These are phyloP conservation scores for Achaetomiella virescens DNA, from an alignment of 495 filamentous ascomycete species.

Conservation along the genomic window DNA sequence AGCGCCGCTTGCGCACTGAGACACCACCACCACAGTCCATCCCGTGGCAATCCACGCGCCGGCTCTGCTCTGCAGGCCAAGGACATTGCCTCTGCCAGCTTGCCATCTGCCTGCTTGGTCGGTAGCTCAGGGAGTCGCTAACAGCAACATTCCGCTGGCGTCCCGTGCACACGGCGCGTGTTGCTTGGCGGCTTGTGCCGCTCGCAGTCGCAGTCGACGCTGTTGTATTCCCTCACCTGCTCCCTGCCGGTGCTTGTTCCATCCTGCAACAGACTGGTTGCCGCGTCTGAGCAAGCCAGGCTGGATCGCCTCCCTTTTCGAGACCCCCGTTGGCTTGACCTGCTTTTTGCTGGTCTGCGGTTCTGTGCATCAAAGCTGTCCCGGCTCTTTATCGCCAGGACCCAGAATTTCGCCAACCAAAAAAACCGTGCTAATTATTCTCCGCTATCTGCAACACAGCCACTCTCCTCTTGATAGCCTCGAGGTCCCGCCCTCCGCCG, in stretches of 20 bases:
- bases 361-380: constrained; percentile 1
- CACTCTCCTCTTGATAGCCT: constrained; percentile 17
- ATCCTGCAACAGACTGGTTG: background rate
- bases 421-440: constrained; percentile 25
- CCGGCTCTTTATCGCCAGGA: constrained; percentile 30
- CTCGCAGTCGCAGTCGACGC: background rate
- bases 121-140: background rate
- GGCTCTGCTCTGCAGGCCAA: background rate
- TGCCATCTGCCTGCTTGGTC: background rate
- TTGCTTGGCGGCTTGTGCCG: too few relatives aligned
- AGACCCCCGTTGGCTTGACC: background rate
- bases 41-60: background rate
- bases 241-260: background rate
- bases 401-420: constrained; percentile 14
- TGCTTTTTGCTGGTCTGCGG: background rate
- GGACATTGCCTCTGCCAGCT: background rate
- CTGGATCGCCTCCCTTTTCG: background rate
- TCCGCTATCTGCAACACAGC: constrained; percentile 27
- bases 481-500: constrained; percentile 10
- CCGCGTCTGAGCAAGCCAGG: background rate
- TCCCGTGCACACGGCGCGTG: background rate
- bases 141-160: background rate
- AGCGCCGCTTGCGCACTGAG: background rate
- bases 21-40: background rate
- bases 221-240: background rate